Base-by-base conservation (phyloP, 352 stramenopile species). In the Phytophthora boehmeriae region DNA sequence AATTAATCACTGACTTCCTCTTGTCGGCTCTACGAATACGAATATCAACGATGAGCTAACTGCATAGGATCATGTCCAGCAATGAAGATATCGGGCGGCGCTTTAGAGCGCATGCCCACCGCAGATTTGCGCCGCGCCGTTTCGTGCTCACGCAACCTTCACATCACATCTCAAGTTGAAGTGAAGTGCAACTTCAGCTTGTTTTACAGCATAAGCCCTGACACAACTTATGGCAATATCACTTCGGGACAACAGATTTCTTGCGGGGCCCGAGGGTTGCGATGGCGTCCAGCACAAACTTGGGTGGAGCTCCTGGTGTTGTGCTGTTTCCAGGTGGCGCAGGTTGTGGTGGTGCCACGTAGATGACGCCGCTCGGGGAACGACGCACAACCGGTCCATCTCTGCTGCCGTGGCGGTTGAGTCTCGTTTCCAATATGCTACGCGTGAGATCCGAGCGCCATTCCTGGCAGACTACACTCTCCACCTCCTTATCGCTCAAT, bases 391-490 rank as follows among this genome's bases (percentile, higher is more conserved):
- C 54, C 0, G 81, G 79, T 42, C 83, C 78, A 39, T 88, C 71
- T 16, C 59, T 64, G 49, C 75, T 88, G 6, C 61, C 64, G 50
- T 92, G 80, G 8, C 79, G 80, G 47, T 92, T 92, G 28, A 90
- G 32, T 14, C 83, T 73, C 14, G 62, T 63, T 48, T 86, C 66
- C 61, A 86, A 71, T 25, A 88, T 66, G 34, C 51, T 71, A 13
- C 79, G 75, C 16, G 73, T 76, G 62, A 89, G 76, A 38, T 90
- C 66, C 2, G 78, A 89, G 23, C 76, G 79, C 81, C 83, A 91
- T 39, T 91, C 81, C 27, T 91, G 78, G 16, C 48, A 42, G 8
- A 88, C 67, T 16, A 90, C 76, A 27, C 64, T 59, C 10, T 64
- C 56, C 42, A 89, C 43, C 54, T 90, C 83, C n/a, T 55, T 43